These are phyloP conservation scores for Epichloe typhina DNA, from an alignment of 2,329 filamentous ascomycete genomes.

Conservation along the genomic window DNA sequence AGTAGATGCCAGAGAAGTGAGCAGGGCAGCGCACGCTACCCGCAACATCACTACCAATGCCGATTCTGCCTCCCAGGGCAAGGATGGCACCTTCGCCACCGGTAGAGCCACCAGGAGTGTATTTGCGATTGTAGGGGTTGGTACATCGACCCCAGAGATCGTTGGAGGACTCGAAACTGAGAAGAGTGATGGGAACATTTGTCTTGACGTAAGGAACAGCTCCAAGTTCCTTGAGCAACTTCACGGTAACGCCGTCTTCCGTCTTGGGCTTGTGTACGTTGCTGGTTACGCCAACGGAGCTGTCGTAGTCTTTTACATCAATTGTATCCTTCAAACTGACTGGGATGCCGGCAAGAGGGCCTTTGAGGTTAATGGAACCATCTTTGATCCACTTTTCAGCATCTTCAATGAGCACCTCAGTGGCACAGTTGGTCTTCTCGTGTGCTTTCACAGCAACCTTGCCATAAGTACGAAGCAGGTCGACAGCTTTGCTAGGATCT, in stretches of 20 bases:
- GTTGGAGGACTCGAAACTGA: constrained; percentile 72
- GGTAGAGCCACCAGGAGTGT: constrained; percentile 81
- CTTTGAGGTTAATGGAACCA: constrained; percentile 54
- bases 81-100: constrained; percentile 74
- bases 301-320: constrained; percentile 71
- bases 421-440: constrained; percentile 76
- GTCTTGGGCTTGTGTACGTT: constrained; percentile 53
- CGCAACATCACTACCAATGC: constrained; percentile 82
- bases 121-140: constrained; percentile 74
- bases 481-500: constrained; percentile 49
- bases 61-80: constrained; percentile 72
- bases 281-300: constrained; percentile 65
- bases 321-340: constrained; percentile 75
- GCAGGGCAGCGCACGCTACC: constrained; percentile 79
- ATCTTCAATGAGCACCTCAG: constrained; percentile 68
- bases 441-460: constrained; percentile 79
- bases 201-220: constrained; percentile 91
- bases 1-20: constrained; percentile 83
- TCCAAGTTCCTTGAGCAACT: constrained; percentile 72
- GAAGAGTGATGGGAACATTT: constrained; percentile 71
- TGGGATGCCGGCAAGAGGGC: constrained; percentile 76
- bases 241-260: constrained; percentile 60
- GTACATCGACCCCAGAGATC: constrained; percentile 68
- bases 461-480: constrained; percentile 73
- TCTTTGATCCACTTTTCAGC: constrained; percentile 59